Percentiles rank a stretch among this genome's conserved stretches.
Evolutionary conservation across 768 basidiomycete genomes (phyloP).

Genomic region (Russula sp.): DNA sequence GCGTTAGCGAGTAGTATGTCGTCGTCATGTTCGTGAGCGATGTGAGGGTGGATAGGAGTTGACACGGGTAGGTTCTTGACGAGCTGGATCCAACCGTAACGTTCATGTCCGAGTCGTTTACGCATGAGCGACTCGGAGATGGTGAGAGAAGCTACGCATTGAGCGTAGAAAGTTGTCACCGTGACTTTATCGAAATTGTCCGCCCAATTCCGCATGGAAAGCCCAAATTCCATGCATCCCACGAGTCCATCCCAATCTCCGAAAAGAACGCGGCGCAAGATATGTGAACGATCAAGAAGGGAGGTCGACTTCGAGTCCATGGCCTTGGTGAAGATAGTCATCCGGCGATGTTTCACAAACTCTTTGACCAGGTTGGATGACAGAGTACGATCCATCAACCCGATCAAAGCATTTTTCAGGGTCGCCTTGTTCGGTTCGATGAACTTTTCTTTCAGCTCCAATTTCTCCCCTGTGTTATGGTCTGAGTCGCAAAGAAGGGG

Average conservation of each 20-base stretch:
- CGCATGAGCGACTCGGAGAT: too few relatives aligned
- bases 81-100: too few relatives aligned
- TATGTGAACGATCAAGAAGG: constrained; percentile 5
- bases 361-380: constrained; percentile 4
- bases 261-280: constrained; percentile 8
- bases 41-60: too few relatives aligned
- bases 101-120: too few relatives aligned
- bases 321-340: constrained; percentile 10
- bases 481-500: constrained; percentile 6
- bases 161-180: constrained; percentile 6
- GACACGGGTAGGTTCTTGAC: too few relatives aligned
- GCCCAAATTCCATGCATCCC: constrained; percentile 8
- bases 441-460: neutral
- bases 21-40: too few relatives aligned
- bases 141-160: constrained; percentile 5
- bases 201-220: neutral
- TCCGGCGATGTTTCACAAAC: constrained; percentile 8
- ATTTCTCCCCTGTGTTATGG: too few relatives aligned
- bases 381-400: constrained; percentile 18
- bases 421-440: neutral
- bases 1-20: neutral
- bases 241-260: constrained; percentile 2
- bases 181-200: neutral
- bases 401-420: neutral
- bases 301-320: neutral